Evolutionary conservation across 2,329 filamentous ascomycete genomes (phyloP).

Genomic region (Aspergillus pseudoterreus): DNA sequence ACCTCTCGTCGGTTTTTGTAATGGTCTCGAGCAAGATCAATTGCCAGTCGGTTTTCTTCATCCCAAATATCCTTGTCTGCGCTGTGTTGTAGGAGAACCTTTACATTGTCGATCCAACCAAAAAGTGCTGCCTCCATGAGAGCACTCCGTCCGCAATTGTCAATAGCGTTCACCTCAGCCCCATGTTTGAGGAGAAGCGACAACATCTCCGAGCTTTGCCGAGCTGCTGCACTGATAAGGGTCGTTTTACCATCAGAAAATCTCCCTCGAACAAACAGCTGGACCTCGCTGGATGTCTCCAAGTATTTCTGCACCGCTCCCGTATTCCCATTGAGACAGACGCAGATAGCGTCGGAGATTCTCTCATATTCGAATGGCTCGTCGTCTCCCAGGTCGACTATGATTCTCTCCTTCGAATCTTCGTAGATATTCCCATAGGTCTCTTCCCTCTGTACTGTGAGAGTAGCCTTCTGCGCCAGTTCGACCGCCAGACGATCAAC

Average conservation of each 20-base stretch:
- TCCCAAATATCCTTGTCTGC: slow-evolving; percentile 5
- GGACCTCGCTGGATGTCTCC: slow-evolving; percentile 6
- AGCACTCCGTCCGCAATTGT: slow-evolving; percentile 4
- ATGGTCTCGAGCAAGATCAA: slow-evolving; percentile 6
- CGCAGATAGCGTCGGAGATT: background rate
- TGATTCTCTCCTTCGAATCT: background rate
- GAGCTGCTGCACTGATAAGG: slow-evolving; percentile 6
- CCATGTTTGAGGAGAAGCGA: slow-evolving; percentile 5
- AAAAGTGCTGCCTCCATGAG: slow-evolving; percentile 11
- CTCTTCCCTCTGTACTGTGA: slow-evolving; percentile 3
- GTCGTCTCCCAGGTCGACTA: background rate
- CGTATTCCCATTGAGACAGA: slow-evolving; percentile 1
- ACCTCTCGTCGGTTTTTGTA: background rate
- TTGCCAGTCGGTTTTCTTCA: slow-evolving; percentile 1
- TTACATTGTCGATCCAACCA: slow-evolving; percentile 6
- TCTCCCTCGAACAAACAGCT: slow-evolving; percentile 5
- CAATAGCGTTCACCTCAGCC: slow-evolving; percentile 4
- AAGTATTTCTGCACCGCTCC: slow-evolving; percentile 3
- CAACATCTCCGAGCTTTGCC: slow-evolving; percentile 6
- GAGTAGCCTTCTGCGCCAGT: slow-evolving; percentile 2
- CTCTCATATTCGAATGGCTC: background rate
- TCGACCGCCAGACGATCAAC: slow-evolving; percentile 1
- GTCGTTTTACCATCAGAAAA: slow-evolving; percentile 2
- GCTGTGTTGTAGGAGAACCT: slow-evolving; percentile 8
- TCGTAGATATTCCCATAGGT: background rate